A percentile compares a stretch with the other conserved stretches of the same genome.
Conservation (phyloP, 164 flowering plant genomes). For the Chloranthus sessilifolius region DNA sequence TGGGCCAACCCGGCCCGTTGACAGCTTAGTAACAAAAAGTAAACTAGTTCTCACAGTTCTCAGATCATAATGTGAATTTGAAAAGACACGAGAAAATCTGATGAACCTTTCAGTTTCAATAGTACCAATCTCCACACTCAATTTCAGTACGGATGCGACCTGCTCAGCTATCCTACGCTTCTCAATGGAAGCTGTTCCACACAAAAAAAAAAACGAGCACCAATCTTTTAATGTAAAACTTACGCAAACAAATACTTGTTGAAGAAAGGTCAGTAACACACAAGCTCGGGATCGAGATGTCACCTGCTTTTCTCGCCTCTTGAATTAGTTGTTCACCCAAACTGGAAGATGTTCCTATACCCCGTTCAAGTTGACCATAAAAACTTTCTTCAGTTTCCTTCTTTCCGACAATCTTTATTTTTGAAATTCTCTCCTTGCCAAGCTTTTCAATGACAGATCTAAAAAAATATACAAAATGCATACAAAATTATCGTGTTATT, state of each 20-base stretch:
- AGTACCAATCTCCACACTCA: conserved; percentile 69
- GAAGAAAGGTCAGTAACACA: conserved; percentile 8
- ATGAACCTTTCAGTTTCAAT: conserved; percentile 67
- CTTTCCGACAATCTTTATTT: conserved; percentile 60
- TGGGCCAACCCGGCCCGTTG: no score
- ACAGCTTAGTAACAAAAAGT: no score
- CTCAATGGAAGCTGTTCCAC: conserved; percentile 69
- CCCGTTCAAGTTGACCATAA: conserved; percentile 67
- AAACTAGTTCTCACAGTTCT: no score
- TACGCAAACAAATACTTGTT: no score
- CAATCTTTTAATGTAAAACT: no score
- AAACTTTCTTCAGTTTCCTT: conserved; percentile 69
- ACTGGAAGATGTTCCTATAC: conserved; percentile 48
- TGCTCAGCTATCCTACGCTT: conserved; percentile 79
- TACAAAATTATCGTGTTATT: no score
- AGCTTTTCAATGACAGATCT: conserved; percentile 71
- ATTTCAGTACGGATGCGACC: conserved; percentile 80
- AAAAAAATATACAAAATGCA: no score
- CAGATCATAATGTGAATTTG: background rate
- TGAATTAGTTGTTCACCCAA: conserved; percentile 67
- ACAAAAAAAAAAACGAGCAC: conserved; percentile 6
- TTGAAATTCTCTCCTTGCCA: conserved; percentile 63
- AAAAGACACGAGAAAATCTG: background rate
- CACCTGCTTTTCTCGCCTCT: conserved; percentile 87
- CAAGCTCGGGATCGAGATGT: background rate